A percentile compares a stretch with the other conserved stretches of the same genome.
Evolutionary conservation across 805 yeast species (phyloP).

Genomic region (Dipodascus geniculatus): DNA sequence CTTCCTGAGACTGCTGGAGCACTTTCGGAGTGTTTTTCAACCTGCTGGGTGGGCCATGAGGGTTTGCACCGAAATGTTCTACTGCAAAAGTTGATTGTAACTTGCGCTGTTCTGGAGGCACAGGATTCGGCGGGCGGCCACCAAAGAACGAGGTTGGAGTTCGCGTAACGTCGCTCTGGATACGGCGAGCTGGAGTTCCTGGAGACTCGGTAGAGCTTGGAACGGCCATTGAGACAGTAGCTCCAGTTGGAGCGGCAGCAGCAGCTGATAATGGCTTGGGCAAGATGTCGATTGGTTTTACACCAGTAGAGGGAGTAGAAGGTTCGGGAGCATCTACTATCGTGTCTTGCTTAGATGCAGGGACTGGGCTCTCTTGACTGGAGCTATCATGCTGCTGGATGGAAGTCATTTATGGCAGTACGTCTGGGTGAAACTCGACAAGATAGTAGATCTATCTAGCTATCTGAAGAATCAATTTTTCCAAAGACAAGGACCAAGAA

Average conservation of each 20-base stretch:
- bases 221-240: not conserved
- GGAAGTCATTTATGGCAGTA: not conserved
- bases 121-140: not conserved
- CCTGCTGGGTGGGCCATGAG: not conserved
- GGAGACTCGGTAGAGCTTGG: not conserved
- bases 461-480: too few relatives aligned
- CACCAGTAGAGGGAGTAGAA: not conserved
- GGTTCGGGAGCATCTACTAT: not conserved
- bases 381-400: not conserved
- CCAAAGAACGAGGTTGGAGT: not conserved
- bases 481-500: too few relatives aligned
- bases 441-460: too few relatives aligned
- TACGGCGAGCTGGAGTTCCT: not conserved
- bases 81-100: not conserved
- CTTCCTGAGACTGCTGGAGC: not conserved
- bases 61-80: not conserved
- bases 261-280: not conserved
- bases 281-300: not conserved
- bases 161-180: not conserved
- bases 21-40: not conserved
- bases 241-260: not conserved
- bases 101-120: not conserved
- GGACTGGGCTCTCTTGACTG: not conserved
- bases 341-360: not conserved
- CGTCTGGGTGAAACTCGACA: not conserved